Conservation (phyloP, 805 yeast species). For the Wickerhamomyces tratensis region DNA sequence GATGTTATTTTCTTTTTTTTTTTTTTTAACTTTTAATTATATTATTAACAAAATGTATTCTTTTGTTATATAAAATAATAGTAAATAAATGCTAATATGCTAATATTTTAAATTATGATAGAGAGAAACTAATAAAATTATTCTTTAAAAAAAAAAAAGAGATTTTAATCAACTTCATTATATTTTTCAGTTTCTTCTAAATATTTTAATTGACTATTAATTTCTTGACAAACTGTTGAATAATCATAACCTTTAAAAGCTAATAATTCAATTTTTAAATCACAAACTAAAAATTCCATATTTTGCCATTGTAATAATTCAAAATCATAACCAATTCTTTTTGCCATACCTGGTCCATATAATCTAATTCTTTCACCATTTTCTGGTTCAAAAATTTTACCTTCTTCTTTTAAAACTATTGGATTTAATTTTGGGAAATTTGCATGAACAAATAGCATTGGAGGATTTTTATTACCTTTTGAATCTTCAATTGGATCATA, state of each 20-base stretch:
- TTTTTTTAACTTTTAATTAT: too few relatives aligned
- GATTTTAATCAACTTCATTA: conserved; percentile 21
- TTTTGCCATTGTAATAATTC: conserved; percentile 50
- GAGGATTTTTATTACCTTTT: conserved; percentile 16
- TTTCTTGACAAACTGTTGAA: conserved; percentile 37
- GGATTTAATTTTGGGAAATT: conserved; percentile 64
- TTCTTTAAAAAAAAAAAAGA: too few relatives aligned
- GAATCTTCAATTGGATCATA: conserved; percentile 47
- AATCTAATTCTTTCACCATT: conserved; percentile 42
- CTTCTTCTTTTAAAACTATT: conserved; percentile 35
- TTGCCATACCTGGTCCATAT: conserved; percentile 47
- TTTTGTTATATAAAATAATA: too few relatives aligned
- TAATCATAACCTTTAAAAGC: conserved; percentile 32
- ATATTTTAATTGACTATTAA: conserved; percentile 34
- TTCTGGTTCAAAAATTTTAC: conserved; percentile 27
- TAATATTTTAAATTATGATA: too few relatives aligned
- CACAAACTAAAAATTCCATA: conserved; percentile 47
- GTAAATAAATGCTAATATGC: too few relatives aligned
- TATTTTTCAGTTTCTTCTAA: conserved; percentile 27
- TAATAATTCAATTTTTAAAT: conserved; percentile 32
- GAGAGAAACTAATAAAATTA: too few relatives aligned
- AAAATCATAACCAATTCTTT: conserved; percentile 44
- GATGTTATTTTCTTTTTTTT: too few relatives aligned
- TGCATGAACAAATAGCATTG: conserved; percentile 48
- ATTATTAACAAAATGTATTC: too few relatives aligned